These are phyloP conservation scores for Calocybe cyanea DNA, from an alignment of 768 basidiomycete species.

Conservation along the genomic window DNA sequence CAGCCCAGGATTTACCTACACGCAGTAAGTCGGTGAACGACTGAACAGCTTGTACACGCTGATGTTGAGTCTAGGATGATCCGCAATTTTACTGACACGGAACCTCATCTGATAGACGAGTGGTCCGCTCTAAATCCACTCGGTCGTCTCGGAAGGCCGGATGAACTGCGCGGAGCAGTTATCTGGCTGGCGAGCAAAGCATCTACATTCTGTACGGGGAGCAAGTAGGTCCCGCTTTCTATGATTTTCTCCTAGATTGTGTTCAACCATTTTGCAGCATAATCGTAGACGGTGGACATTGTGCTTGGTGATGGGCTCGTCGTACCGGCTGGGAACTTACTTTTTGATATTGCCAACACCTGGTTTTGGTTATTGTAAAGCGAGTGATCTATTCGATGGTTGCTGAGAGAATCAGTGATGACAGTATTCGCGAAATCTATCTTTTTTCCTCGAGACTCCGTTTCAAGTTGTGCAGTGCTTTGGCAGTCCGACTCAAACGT, in stretches of 20 bases:
- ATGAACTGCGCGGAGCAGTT: slow-evolving; percentile 51
- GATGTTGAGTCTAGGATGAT: slow-evolving; percentile 49
- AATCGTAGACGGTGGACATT: slow-evolving; percentile 20
- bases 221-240: slow-evolving; percentile 42
- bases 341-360: too few species aligned
- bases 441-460: too few species aligned
- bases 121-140: slow-evolving; percentile 63
- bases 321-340: too few species aligned
- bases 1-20: slow-evolving; percentile 72
- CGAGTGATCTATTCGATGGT: too few species aligned
- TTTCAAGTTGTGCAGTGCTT: too few species aligned
- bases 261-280: slow-evolving; percentile 10
- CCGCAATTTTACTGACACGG: slow-evolving; percentile 46
- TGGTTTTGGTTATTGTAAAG: too few species aligned
- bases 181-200: slow-evolving; percentile 67
- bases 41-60: neutral
- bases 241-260: neutral
- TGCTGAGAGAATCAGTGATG: too few species aligned
- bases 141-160: slow-evolving; percentile 59
- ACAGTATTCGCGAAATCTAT: too few species aligned
- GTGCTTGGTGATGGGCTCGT: slow-evolving; percentile 16
- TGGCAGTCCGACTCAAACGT: too few species aligned
- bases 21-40: slow-evolving; percentile 35
- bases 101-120: slow-evolving; percentile 50
- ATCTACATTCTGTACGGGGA: slow-evolving; percentile 71